These are phyloP conservation scores for Pontederia crassipes DNA, from an alignment of 176 grass and related monocot species.

Conservation along the genomic window DNA sequence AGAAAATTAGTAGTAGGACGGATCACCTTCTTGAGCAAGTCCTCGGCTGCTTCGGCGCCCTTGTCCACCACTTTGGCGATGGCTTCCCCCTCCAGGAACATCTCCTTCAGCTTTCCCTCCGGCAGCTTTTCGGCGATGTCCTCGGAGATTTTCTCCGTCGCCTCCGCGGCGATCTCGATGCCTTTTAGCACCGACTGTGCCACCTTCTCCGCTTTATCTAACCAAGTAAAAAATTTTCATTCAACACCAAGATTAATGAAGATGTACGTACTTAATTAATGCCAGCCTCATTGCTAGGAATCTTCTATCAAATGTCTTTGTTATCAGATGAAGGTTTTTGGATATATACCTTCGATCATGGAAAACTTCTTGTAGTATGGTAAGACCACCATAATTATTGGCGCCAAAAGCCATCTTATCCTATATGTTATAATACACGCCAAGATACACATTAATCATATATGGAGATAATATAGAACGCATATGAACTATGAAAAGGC, in stretches of 20 bases:
- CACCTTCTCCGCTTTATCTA: slow-evolving; percentile 46
- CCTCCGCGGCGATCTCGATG: slow-evolving; percentile 49
- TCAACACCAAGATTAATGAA: not conserved
- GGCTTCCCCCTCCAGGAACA: slow-evolving; percentile 35
- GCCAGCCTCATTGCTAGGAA: not conserved
- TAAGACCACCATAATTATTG: too few relatives aligned
- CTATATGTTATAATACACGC: too few relatives aligned
- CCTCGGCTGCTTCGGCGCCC: slow-evolving; percentile 46
- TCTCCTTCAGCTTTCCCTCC: slow-evolving; percentile 26
- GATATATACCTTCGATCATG: too few relatives aligned
- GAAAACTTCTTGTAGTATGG: too few relatives aligned
- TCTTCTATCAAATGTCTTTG: too few relatives aligned
- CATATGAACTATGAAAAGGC: too few relatives aligned
- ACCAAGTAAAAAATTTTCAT: not conserved
- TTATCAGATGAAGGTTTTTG: too few relatives aligned
- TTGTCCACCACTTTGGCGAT: slow-evolving; percentile 32
- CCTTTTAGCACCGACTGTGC: slow-evolving; percentile 28
- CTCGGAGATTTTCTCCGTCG: slow-evolving; percentile 38
- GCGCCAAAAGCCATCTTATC: too few relatives aligned
- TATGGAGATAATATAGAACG: too few relatives aligned
- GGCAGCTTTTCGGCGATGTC: slow-evolving; percentile 38
- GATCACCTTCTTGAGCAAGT: slow-evolving; percentile 37
- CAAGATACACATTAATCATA: too few relatives aligned
- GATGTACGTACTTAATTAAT: not conserved
- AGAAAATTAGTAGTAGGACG: not conserved